Conservation (phyloP, 305 asterid genomes). For the Solanum hybrid region DNA sequence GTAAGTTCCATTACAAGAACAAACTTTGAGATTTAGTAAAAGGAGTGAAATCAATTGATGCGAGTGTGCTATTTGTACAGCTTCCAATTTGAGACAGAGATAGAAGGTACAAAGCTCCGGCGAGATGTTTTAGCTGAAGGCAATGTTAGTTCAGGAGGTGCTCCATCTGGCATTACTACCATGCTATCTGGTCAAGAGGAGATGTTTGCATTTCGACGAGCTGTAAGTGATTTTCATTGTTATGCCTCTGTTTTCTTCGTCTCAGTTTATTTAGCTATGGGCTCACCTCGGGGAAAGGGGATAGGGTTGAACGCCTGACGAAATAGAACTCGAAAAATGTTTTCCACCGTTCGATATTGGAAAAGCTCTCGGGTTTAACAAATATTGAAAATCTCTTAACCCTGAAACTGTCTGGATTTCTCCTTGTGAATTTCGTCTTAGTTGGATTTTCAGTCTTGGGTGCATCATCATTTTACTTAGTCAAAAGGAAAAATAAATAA, state of each 20-base stretch:
- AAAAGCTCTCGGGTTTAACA: no score
- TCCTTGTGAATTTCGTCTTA: background rate
- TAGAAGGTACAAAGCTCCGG: constrained; percentile 68
- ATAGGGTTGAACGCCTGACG: background rate
- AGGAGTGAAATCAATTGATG: background rate
- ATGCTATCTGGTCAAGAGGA: constrained; percentile 86
- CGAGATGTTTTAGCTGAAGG: constrained; percentile 85
- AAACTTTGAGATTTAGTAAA: background rate
- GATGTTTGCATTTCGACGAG: constrained; percentile 89
- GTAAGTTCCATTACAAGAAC: background rate
- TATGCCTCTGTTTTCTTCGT: background rate
- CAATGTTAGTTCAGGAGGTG: constrained; percentile 57
- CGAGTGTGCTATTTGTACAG: constrained; percentile 33
- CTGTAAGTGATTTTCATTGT: constrained; percentile 46
- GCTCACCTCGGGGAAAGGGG: background rate
- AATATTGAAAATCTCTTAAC: no score
- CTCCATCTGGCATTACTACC: constrained; percentile 63
- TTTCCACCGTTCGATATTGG: no score
- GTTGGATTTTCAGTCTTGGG: background rate
- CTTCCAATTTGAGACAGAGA: constrained; percentile 92
- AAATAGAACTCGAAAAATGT: no score
- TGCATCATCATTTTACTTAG: background rate
- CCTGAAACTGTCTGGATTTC: background rate
- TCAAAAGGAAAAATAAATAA: background rate
- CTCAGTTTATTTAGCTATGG: background rate